Evolutionary conservation across 2,329 filamentous ascomycete genomes (phyloP).

Genomic region (Ustulina deusta): DNA sequence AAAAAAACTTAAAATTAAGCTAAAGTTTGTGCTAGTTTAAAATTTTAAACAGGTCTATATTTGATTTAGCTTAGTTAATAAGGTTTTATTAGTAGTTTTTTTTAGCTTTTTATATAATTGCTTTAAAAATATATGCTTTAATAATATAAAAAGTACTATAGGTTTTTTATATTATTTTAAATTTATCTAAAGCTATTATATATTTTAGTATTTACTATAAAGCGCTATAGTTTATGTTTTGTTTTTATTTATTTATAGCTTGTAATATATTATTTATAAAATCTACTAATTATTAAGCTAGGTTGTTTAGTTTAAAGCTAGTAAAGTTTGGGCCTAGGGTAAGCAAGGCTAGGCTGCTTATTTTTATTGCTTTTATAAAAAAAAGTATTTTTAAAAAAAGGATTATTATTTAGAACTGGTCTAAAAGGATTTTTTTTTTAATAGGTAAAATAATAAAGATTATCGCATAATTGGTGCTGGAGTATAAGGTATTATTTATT

Average conservation of each 20-base stretch:
- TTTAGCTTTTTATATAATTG: not conserved
- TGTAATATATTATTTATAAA: not conserved
- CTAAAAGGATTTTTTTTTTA: not conserved
- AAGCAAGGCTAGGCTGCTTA: not conserved
- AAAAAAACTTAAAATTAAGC: too few species aligned
- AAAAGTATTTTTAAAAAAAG: not conserved
- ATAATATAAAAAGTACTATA: not conserved
- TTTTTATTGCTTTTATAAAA: not conserved
- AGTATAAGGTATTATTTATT: too few species aligned
- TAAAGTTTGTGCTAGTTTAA: too few species aligned
- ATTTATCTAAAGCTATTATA: not conserved
- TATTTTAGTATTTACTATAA: not conserved
- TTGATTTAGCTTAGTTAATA: constrained; percentile 1
- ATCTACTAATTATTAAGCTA: not conserved
- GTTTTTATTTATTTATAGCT: not conserved
- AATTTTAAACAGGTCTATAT: not conserved
- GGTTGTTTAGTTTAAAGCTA: not conserved
- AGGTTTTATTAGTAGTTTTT: not conserved
- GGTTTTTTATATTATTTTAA: not conserved
- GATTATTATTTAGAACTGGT: not conserved
- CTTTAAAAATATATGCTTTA: not conserved
- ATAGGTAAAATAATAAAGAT: too few species aligned
- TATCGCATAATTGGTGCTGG: too few species aligned
- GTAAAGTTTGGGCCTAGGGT: not conserved
- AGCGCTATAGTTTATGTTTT: not conserved